Evolutionary conservation across 768 basidiomycete species (phyloP).

Genomic region (Crucibulum laeve): DNA sequence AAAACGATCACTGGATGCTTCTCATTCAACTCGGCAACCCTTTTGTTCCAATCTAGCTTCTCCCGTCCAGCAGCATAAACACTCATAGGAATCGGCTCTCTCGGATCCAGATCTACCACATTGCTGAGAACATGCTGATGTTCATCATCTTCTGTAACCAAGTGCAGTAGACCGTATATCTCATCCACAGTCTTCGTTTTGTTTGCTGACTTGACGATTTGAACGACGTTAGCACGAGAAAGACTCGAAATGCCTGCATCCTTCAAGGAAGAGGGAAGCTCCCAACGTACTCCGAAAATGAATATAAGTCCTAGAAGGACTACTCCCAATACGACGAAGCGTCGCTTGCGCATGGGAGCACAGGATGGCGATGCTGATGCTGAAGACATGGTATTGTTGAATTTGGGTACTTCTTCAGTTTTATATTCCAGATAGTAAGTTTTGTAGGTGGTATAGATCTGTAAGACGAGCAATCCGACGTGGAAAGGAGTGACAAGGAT

Average conservation of each 20-base stretch:
- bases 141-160: constrained; percentile 47
- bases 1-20: constrained; percentile 71
- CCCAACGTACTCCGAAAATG: constrained; percentile 41
- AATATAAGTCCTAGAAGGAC: constrained; percentile 31
- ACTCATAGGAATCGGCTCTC: constrained; percentile 40
- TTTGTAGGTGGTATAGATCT: too few species aligned
- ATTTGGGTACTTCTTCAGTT: too few species aligned
- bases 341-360: constrained; percentile 48
- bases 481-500: too few species aligned
- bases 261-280: constrained; percentile 29
- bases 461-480: too few species aligned
- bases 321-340: constrained; percentile 35
- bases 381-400: too few species aligned
- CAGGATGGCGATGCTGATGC: too few species aligned
- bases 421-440: too few species aligned
- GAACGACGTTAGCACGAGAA: constrained; percentile 35
- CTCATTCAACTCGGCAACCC: constrained; percentile 36
- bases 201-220: constrained; percentile 27
- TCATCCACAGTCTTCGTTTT: constrained; percentile 39
- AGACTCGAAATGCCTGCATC: constrained; percentile 25
- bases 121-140: constrained; percentile 36
- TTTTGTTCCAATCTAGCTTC: constrained; percentile 37
- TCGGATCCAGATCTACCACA: constrained; percentile 38
- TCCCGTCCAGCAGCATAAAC: constrained; percentile 51
- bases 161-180: constrained; percentile 67